Percentiles rank a stretch among this genome's conserved stretches.
These are phyloP conservation scores for Fusarium sp. DNA, from an alignment of 2,329 filamentous ascomycete genomes.

Conservation along the genomic window DNA sequence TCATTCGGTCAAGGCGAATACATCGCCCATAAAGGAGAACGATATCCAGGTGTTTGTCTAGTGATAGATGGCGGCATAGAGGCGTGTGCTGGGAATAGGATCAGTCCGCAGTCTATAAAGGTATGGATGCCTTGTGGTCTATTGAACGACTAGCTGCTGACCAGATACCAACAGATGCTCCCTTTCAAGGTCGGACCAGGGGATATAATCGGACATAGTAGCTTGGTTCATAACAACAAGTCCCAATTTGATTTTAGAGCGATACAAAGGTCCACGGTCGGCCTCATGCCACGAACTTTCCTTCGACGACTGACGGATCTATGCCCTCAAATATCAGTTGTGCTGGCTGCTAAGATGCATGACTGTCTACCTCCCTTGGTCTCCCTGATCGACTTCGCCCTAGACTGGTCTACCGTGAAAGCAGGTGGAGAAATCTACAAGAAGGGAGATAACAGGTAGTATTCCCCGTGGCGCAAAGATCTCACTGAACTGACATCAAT, in stretches of 20 bases:
- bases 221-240: not conserved
- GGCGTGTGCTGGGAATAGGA: not conserved
- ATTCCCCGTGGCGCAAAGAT: too few relatives aligned
- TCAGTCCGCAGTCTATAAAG: not conserved
- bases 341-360: not conserved
- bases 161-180: not conserved
- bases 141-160: not conserved
- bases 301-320: not conserved
- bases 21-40: not conserved
- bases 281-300: not conserved
- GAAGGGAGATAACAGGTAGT: not conserved
- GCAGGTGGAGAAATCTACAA: not conserved
- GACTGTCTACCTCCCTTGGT: not conserved
- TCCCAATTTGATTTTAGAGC: not conserved
- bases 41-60: not conserved
- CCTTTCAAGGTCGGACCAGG: not conserved
- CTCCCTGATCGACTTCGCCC: not conserved
- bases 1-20: not conserved
- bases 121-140: too few relatives aligned
- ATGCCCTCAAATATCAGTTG: not conserved
- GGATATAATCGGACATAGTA: not conserved
- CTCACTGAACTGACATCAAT: too few relatives aligned
- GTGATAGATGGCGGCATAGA: not conserved
- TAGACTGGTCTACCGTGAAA: not conserved
- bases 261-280: not conserved